Percentiles rank a stretch among this genome's conserved stretches.
Conservation (phyloP, 1,284 basidiomycete species). For the Pseudozyma sp. region DNA sequence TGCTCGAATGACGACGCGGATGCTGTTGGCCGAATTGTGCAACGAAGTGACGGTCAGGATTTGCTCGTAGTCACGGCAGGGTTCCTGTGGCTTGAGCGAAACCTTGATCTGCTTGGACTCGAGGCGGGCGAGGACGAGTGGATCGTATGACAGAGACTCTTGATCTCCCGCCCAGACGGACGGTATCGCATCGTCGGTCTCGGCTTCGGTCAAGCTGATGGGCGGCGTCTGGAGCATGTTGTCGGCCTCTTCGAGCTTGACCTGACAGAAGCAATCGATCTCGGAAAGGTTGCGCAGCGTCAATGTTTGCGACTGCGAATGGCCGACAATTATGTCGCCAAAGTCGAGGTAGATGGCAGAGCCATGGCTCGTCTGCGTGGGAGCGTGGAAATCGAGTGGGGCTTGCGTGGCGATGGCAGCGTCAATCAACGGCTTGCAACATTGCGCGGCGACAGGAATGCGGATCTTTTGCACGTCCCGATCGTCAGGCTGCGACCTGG, state of each 20-base stretch:
- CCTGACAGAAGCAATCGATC: conserved; percentile 64
- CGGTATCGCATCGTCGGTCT: conserved; percentile 34
- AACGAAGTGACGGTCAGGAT: conserved; percentile 61
- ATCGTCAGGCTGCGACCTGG: conserved; percentile 34
- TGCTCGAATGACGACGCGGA: conserved; percentile 63
- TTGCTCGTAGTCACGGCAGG: conserved; percentile 65
- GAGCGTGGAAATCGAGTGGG: conserved; percentile 8
- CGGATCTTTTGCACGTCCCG: conserved; percentile 41
- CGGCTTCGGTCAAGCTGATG: conserved; percentile 39
- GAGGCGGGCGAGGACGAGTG: conserved; percentile 29
- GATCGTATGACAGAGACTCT: conserved; percentile 29
- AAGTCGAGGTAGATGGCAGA: conserved; percentile 60
- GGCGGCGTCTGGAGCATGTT: conserved; percentile 56
- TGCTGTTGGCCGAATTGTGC: conserved; percentile 56
- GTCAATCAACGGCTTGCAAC: conserved; percentile 47
- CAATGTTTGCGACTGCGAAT: conserved; percentile 50
- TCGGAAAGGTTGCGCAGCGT: conserved; percentile 56
- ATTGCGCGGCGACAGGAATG: conserved; percentile 51
- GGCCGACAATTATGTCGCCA: conserved; percentile 65
- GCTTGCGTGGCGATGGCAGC: conserved; percentile 27
- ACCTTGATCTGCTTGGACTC: conserved; percentile 42
- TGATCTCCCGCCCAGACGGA: conserved; percentile 50
- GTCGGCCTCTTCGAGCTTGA: conserved; percentile 61
- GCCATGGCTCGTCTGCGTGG: conserved; percentile 28
- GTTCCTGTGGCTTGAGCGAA: conserved; percentile 48